phyloP scores from a whole-genome alignment of 1,284 basidiomycete species.

The Cerioporus squamosus region DNA sequence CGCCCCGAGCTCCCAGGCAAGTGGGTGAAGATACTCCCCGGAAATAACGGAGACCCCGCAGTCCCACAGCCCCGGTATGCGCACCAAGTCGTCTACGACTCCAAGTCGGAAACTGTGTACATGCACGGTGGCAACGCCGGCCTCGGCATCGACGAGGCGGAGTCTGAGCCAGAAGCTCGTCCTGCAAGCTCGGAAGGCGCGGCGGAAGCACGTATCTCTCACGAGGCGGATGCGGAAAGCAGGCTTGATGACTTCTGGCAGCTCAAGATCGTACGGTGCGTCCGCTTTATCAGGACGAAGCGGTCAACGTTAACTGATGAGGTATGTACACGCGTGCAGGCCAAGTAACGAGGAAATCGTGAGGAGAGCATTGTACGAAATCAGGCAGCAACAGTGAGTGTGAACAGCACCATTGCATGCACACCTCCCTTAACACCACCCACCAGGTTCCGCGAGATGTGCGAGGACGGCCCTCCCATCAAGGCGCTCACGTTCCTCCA shows the following conservation, averaged over 20 bases:
- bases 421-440: neutral
- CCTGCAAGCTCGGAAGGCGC: neutral
- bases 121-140: slow-evolving; percentile 78
- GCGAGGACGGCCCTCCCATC: slow-evolving; percentile 63
- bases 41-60: slow-evolving; percentile 16
- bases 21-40: slow-evolving; percentile 62
- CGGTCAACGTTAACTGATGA: too few relatives aligned
- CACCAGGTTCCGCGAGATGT: slow-evolving; percentile 77
- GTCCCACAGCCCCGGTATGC: slow-evolving; percentile 58
- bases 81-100: slow-evolving; percentile 77
- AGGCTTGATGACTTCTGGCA: slow-evolving; percentile 79
- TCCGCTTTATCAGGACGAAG: neutral
- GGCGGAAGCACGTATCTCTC: neutral
- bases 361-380: slow-evolving; percentile 59
- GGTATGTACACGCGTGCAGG: slow-evolving; percentile 40
- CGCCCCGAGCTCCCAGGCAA: slow-evolving; percentile 52
- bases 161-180: slow-evolving; percentile 1
- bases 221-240: slow-evolving; percentile 40
- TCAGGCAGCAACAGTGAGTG: slow-evolving; percentile 72
- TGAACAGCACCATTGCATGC: neutral
- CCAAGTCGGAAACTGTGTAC: slow-evolving; percentile 55
- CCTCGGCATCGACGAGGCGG: slow-evolving; percentile 21
- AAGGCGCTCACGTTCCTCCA: slow-evolving; percentile 74
- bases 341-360: slow-evolving; percentile 62
- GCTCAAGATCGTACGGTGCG: slow-evolving; percentile 68